phyloP scores from a whole-genome alignment of 495 filamentous ascomycete species.

The Oidiodendron maius region DNA sequence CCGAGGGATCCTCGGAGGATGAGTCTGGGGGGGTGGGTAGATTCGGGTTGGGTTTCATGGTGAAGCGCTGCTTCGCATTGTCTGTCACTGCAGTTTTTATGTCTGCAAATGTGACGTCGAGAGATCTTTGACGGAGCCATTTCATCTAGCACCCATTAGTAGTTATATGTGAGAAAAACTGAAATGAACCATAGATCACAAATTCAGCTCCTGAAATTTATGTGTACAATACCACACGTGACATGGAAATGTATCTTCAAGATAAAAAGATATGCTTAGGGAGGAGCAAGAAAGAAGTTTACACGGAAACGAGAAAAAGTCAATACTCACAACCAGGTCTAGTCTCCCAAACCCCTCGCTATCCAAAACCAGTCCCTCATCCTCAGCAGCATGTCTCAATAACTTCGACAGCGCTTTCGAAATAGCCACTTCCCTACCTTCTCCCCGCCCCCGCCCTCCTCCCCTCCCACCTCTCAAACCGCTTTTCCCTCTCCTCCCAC shows the following conservation, averaged over 20 bases:
- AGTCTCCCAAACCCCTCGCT: constrained; percentile 75
- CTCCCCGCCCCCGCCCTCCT: constrained; percentile 21
- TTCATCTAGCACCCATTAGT: no score
- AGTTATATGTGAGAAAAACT: no score
- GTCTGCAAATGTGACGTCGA: constrained; percentile 68
- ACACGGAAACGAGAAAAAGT: constrained; percentile 1
- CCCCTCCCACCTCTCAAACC: constrained; percentile 7
- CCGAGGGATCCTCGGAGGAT: constrained; percentile 39
- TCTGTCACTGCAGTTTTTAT: constrained; percentile 61
- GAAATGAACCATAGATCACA: no score
- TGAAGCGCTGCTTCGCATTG: constrained; percentile 91
- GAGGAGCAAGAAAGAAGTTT: background rate
- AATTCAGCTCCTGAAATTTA: no score
- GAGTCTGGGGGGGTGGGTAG: constrained; percentile 26
- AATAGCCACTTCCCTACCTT: constrained; percentile 54
- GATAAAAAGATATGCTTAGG: no score
- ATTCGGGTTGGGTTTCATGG: constrained; percentile 39
- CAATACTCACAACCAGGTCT: constrained; percentile 63
- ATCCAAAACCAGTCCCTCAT: constrained; percentile 71
- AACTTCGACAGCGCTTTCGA: constrained; percentile 78
- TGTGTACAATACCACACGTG: no score
- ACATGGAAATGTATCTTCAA: no score
- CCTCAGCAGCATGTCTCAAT: constrained; percentile 76
- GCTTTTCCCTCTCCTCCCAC: constrained; percentile 1
- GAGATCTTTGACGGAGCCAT: constrained; percentile 53